Evolutionary conservation across 1,139 yeast genomes (phyloP), one percentile per base, ranked within the genome.

Genomic region (Geotrichum reessii): DNA sequence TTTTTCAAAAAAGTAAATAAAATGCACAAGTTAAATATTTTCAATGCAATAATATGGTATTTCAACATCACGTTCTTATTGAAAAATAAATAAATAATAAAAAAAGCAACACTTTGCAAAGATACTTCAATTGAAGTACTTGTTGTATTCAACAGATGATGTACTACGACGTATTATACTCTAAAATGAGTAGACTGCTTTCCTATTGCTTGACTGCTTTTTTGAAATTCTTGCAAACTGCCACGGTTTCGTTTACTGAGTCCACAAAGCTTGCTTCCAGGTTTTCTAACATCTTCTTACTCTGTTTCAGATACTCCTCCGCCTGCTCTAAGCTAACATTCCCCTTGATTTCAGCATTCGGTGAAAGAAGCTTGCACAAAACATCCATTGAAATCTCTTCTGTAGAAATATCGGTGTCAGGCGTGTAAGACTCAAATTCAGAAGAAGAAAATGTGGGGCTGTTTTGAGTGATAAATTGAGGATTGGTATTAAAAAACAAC

Each of bases 281-380:
- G 40, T 17, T 14, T 33, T 33, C 40, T n/a, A 53, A 12, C 46
- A 17, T 44, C 21, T 47, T 44, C n/a, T 27, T n/a, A n/a, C 56
- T 50, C 24, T 24, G 19, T 14, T 47, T 24, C 12, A 53, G 7
- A 17, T 47, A 47, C 21, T 24, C 25, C n/a, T 53, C 56, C 22
- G 56, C 56, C 14, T 5, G 25, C 44, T 53, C 56, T 11, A 53
- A 19, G n/a, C 47, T 19, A 14, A 53, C 17, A 3, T 31, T 47
- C 24, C 14, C 37, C 9, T 25, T n/a, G 22, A 24, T 17, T 12
- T 17, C 21, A 22, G 8, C 28, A 25, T 53, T n/a, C n/a, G 56
- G 51, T 19, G 37, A 31, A 47, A 53, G 47, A 7, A 53, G 50
- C 8, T 37, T 53, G 56, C 56, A 53, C 21, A 53, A 24, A n/a